A percentile compares a stretch with the other conserved stretches of the same genome.
These are phyloP conservation scores for Diaporthe citrichinensis DNA, from an alignment of 2,329 filamentous ascomycete genomes.

Conservation along the genomic window DNA sequence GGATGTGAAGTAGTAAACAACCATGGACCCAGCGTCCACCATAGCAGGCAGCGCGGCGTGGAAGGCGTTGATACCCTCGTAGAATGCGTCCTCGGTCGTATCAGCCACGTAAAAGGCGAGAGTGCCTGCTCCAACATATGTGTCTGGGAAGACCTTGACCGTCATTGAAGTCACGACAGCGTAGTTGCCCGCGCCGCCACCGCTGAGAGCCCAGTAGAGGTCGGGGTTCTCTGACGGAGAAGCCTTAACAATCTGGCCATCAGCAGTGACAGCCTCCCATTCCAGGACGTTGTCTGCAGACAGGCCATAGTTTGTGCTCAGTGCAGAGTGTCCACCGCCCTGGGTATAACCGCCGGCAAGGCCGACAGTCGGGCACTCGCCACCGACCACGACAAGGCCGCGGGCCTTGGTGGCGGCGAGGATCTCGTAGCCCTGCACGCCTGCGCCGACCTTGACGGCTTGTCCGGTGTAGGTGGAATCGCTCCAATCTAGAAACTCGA, in stretches of 20 bases:
- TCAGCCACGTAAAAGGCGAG: conserved; percentile 42
- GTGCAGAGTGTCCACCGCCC: conserved; percentile 68
- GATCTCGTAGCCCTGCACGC: conserved; percentile 66
- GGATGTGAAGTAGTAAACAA: conserved; percentile 44
- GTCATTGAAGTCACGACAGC: conserved; percentile 51
- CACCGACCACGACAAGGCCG: conserved; percentile 52
- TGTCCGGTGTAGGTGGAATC: conserved; percentile 55
- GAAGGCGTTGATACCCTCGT: conserved; percentile 45
- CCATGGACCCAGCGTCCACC: conserved; percentile 45
- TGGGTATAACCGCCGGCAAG: conserved; percentile 61
- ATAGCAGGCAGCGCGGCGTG: conserved; percentile 46
- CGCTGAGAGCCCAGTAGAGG: conserved; percentile 65
- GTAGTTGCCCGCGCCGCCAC: conserved; percentile 56
- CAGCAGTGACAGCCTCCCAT: conserved; percentile 61
- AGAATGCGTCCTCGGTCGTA: conserved; percentile 44
- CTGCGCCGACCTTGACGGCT: conserved; percentile 69
- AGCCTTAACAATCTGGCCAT: conserved; percentile 57
- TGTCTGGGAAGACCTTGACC: conserved; percentile 43
- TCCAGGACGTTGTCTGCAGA: conserved; percentile 63
- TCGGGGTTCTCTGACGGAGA: conserved; percentile 58
- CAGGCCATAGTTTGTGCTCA: conserved; percentile 64
- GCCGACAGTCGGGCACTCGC: conserved; percentile 58
- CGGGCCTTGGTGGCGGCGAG: conserved; percentile 62
- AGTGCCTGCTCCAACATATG: conserved; percentile 42
- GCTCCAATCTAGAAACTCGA: conserved; percentile 13